phyloP scores from a whole-genome alignment of 129 eudicot species.

The Heracleum sosnowskyi region DNA sequence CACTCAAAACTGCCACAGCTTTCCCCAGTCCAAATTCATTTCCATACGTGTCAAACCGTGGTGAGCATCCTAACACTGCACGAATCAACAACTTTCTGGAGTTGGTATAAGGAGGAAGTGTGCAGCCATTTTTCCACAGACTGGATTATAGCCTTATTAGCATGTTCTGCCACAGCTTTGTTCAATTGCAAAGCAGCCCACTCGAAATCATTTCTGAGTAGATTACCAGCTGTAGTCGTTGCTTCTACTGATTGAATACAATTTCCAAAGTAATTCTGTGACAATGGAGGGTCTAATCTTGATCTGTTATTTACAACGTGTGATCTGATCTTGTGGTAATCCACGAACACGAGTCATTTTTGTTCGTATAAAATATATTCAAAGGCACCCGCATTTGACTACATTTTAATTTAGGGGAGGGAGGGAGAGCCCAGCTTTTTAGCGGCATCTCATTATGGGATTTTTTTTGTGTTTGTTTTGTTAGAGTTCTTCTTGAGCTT shows the following conservation, averaged over 20 bases:
- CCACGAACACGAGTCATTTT: slow-evolving; percentile 9
- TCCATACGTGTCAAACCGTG: slow-evolving; percentile 62
- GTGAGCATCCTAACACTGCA: slow-evolving; percentile 44
- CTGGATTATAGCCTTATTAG: slow-evolving; percentile 20
- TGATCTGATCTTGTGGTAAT: slow-evolving; percentile 17
- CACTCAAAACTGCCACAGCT: slow-evolving; percentile 52
- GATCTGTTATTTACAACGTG: slow-evolving; percentile 33
- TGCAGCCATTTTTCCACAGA: slow-evolving; percentile 29
- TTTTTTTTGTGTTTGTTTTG: no score
- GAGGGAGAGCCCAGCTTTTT: no score
- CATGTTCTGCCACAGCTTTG: slow-evolving; percentile 31
- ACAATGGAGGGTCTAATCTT: slow-evolving; percentile 47
- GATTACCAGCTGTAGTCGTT: slow-evolving; percentile 14
- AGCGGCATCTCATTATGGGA: no score
- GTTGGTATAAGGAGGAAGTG: slow-evolving; percentile 24
- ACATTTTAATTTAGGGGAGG: no score
- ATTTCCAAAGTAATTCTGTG: slow-evolving; percentile 45
- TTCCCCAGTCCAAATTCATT: slow-evolving; percentile 72
- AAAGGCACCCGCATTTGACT: no score
- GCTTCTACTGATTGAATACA: slow-evolving; percentile 14
- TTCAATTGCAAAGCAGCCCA: slow-evolving; percentile 47
- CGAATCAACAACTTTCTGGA: slow-evolving; percentile 19
- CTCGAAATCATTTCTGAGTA: slow-evolving; percentile 26
- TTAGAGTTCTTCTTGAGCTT: no score
- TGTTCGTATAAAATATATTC: no score